Conservation (phyloP, 1,284 basidiomycete species). For the Ceratobasidium sp. region DNA sequence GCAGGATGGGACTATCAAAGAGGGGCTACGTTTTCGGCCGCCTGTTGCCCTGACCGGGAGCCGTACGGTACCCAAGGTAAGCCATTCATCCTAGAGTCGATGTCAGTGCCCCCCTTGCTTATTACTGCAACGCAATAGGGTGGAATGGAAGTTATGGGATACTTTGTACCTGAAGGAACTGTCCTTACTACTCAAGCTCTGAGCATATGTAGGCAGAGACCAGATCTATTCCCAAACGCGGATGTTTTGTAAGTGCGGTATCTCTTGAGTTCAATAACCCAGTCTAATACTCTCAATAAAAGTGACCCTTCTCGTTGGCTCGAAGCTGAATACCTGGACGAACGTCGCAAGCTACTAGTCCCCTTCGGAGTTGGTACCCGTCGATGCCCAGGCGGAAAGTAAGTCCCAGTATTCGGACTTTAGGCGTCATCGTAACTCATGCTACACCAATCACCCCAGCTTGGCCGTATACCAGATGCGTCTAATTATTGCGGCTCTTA, state of each 20-base stretch:
- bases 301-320: not conserved
- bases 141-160: not conserved
- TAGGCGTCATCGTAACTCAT: not conserved
- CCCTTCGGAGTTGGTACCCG: slow-evolving; percentile 1
- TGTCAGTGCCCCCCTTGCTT: not conserved
- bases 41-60: not conserved
- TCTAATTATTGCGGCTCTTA: not conserved
- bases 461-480: slow-evolving; percentile 12
- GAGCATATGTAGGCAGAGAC: slow-evolving; percentile 2
- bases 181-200: slow-evolving; percentile 5
- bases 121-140: not conserved
- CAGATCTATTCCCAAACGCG: not conserved
- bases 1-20: not conserved
- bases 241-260: not conserved
- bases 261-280: not conserved
- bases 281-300: not conserved
- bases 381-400: slow-evolving; percentile 3
- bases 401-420: not conserved
- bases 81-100: no score
- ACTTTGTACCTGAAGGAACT: slow-evolving; percentile 1
- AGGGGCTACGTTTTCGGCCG: slow-evolving; percentile 1
- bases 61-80: not conserved
- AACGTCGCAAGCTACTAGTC: slow-evolving; percentile 3
- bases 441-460: not conserved
- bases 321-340: not conserved